Evolutionary conservation across 352 stramenopile species (phyloP), one percentile per base, ranked within the genome.

Genomic region (Phytophthora constricta): DNA sequence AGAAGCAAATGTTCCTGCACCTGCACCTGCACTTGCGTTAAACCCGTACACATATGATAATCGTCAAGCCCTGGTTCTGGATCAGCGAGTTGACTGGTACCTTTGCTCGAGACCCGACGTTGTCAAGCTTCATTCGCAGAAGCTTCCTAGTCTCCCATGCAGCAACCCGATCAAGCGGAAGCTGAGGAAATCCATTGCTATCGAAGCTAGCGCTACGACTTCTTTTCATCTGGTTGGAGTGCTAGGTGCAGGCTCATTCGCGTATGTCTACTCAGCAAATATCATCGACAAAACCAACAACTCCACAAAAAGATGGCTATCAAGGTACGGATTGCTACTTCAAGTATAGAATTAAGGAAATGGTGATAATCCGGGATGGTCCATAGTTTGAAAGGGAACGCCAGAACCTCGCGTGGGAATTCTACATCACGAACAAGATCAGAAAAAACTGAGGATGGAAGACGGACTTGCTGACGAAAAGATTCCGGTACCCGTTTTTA

Each of bases 371-470:
- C 48, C 42, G 16, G 48, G 19, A 22, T 53, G 31, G 17, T 26
- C 23, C 47, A 43, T 28, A 96, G 89, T 78, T 81, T 66, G 89
- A 96, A 66, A 92, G 87, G 31, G 72, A 79, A 27, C 74, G 77
- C 23, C 75, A 75, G 16, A 92, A 91, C 55, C 48, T 96, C 39
- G 70, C 74, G n/a, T 96, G 89, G 89, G 89, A 96, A 47, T 86
- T 90, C 33, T 94, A 86, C 56, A 73, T 93, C 26, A 82, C 80
- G 27, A 77, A 89, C 65, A 80, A 79, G 49, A 72, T 89, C 45
- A 74, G 60, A 22, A 73, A 48, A 81, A 62, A 22, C 19, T 84
- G 20, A 68, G 25, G 45, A 60, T 58, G 59, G 47, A 70, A 20
- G 57, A 68, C 25, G 60, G 48, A 17, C 61, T 77, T 53, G 34